phyloP scores from a whole-genome alignment of 306 rosid species.

The Cicer judaicum region DNA sequence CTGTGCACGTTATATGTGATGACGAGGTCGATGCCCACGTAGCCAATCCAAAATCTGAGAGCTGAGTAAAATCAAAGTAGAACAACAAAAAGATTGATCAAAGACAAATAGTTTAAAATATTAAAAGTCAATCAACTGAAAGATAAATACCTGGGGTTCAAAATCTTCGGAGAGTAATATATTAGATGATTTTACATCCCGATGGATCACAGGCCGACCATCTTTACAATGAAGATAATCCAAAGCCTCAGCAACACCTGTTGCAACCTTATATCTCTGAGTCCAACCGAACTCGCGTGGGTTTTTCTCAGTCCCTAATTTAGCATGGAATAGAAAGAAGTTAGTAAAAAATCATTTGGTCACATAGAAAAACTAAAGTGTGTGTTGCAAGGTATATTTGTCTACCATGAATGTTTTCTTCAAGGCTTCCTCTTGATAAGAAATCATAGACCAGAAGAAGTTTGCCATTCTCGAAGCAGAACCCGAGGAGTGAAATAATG shows the following conservation, averaged over 20 bases:
- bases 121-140: conserved; percentile 3
- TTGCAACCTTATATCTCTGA: conserved; percentile 88
- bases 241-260: conserved; percentile 91
- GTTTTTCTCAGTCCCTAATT: conserved; percentile 69
- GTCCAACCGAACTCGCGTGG: conserved; percentile 75
- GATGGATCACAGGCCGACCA: conserved; percentile 76
- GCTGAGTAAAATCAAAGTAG: conserved; percentile 57
- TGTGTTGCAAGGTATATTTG: not conserved
- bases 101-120: conserved; percentile 9
- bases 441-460: conserved; percentile 94
- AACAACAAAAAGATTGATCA: conserved; percentile 32
- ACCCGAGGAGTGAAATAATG: conserved; percentile 86
- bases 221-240: conserved; percentile 74
- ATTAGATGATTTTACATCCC: conserved; percentile 92
- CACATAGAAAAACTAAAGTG: conserved; percentile 13
- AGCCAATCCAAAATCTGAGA: conserved; percentile 97
- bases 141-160: conserved; percentile 80
- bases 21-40: conserved; percentile 80
- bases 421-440: conserved; percentile 94
- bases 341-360: conserved; percentile 10
- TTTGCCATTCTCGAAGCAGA: conserved; percentile 84
- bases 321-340: conserved; percentile 39
- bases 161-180: conserved; percentile 83
- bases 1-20: conserved; percentile 81
- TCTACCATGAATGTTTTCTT: conserved; percentile 91